These are phyloP conservation scores for Hyphodiscus hymeniophilus DNA, from an alignment of 495 filamentous ascomycete species.

Conservation along the genomic window DNA sequence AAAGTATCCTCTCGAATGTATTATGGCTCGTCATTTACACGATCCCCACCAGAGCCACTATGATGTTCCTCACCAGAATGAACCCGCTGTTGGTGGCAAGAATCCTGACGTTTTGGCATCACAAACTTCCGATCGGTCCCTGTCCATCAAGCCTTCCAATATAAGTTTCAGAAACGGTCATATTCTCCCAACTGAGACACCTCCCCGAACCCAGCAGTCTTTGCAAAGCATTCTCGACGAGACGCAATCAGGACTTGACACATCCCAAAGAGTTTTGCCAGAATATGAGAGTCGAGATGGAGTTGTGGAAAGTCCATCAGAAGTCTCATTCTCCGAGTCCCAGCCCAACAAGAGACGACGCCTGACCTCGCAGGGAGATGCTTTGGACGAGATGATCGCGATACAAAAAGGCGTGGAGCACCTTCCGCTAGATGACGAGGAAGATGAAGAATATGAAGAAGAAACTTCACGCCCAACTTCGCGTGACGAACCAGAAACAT, in stretches of 20 bases:
- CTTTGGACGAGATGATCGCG: slow-evolving; percentile 50
- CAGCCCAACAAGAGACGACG: neutral
- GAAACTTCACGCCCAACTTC: slow-evolving; percentile 21
- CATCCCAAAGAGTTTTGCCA: slow-evolving; percentile 1
- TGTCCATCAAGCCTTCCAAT: slow-evolving; percentile 8
- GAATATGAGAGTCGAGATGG: neutral
- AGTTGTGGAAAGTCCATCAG: neutral
- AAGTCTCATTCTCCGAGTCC: neutral
- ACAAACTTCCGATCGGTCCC: slow-evolving; percentile 4
- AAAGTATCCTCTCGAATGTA: slow-evolving; percentile 71
- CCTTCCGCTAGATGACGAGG: slow-evolving; percentile 27
- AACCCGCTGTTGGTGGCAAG: neutral
- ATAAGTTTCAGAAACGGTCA: slow-evolving; percentile 11
- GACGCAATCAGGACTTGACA: no score
- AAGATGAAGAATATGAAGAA: slow-evolving; percentile 28
- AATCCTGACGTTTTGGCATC: neutral
- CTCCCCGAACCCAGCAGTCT: slow-evolving; percentile 6
- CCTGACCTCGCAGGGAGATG: slow-evolving; percentile 25
- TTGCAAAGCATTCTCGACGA: neutral
- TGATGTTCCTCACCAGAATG: slow-evolving; percentile 3
- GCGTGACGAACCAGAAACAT: slow-evolving; percentile 2
- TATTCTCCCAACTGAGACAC: slow-evolving; percentile 10
- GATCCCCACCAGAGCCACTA: slow-evolving; percentile 53
- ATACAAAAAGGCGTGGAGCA: slow-evolving; percentile 31
- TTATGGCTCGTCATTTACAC: slow-evolving; percentile 40